These are phyloP conservation scores for Trichoderma asperellum DNA, from an alignment of 2,329 filamentous ascomycete genomes.

Conservation along the genomic window DNA sequence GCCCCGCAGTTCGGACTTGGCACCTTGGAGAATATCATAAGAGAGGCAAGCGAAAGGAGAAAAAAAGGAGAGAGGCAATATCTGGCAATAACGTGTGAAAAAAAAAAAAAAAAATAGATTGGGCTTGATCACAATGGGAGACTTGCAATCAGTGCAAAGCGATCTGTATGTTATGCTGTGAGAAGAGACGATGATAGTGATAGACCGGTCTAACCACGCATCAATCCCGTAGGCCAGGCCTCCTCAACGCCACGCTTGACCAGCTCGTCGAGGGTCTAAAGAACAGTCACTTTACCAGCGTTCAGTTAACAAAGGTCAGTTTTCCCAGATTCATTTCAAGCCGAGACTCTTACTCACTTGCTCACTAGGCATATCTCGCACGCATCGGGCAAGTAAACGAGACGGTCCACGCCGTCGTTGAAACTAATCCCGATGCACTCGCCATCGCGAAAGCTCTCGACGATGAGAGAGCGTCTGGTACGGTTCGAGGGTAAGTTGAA, in stretches of 20 bases:
- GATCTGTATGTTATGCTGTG: neutral
- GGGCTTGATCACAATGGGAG: neutral
- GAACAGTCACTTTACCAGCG: constrained; percentile 41
- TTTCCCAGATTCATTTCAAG: neutral
- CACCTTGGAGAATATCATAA: neutral
- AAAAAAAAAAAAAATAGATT: neutral
- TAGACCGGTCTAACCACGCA: neutral
- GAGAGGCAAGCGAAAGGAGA: too few species aligned
- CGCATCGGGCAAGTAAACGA: constrained; percentile 37
- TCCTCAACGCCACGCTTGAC: constrained; percentile 42
- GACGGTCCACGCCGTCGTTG: constrained; percentile 40
- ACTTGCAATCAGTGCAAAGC: neutral
- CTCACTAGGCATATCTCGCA: constrained; percentile 33
- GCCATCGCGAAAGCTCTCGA: constrained; percentile 41
- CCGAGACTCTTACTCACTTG: neutral
- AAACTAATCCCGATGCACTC: constrained; percentile 44
- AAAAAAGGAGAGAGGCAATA: neutral
- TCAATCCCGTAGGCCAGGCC: constrained; percentile 24
- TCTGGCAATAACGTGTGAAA: neutral
- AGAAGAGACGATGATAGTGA: neutral
- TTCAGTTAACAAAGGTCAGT: constrained; percentile 40
- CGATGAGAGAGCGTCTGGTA: constrained; percentile 36
- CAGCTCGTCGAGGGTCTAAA: constrained; percentile 42
- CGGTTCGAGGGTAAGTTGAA: constrained; percentile 33
- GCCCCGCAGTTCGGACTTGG: neutral